Evolutionary conservation across 352 stramenopile genomes (phyloP), one percentile per base, ranked within the genome.

Genomic region (Globisporangium cystogenes): DNA sequence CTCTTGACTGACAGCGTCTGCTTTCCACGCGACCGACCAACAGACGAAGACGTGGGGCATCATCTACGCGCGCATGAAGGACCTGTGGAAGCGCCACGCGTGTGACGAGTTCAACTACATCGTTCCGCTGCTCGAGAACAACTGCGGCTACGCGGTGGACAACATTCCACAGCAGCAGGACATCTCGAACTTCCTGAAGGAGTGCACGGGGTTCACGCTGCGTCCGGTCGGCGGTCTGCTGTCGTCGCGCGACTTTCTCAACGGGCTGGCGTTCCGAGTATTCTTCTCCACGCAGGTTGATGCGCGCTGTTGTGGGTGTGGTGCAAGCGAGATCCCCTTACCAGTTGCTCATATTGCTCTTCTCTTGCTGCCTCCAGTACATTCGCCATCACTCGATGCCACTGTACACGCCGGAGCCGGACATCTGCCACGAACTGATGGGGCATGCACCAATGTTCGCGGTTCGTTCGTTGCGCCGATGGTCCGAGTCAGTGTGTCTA

Each of bases 231-330:
- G 93, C 20, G 96, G 96, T 23, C 69, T 99, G 23, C 74, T 99
- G n/a, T 97, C 87, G 35, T 97, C 91, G 41, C 85, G 96, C 23
- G 96, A 99, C 60, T 99, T 99, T 64, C 72, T 99, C 8, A 99
- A 98, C 68, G 96, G 91, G 31, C 74, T 99, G 33, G 96, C 96
- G 4, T 99, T 99, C 76, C 89, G 96, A n/a, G 93, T 97, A 0
- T 99, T 99, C 72, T 99, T 98, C 72, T 98, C 84, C 31, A 99
- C 96, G 6, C 95, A 88, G 72, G 79, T n/a, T n/a, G n/a, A n/a
- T 90, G 58, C 52, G 56, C 20, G 15, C 15, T 31, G 0, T 31
- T 20, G 3, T 29, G 42, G 0, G 4, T 33, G 36, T 11, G 18
- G 10, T 45, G 20, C n/a, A 15, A 45, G 40, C 40, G n/a, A 27